Conservation (phyloP, 441 rosid genomes). For the Geranium incanum region DNA sequence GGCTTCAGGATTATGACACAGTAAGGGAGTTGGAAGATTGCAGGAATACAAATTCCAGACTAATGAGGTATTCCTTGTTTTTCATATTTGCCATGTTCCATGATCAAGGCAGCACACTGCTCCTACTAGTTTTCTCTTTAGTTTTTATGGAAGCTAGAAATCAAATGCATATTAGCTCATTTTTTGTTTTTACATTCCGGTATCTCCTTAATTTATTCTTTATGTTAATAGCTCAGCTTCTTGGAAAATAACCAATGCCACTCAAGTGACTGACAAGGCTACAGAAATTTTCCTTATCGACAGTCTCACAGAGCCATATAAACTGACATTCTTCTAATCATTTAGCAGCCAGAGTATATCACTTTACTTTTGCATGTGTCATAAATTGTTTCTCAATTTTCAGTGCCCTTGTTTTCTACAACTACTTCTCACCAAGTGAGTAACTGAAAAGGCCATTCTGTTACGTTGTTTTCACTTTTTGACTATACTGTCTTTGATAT, state of each 20-base stretch:
- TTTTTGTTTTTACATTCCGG: not conserved
- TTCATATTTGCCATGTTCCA: constrained; percentile 1
- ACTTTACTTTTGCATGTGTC: not conserved
- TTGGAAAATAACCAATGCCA: not conserved
- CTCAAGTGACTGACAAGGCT: constrained; percentile 6
- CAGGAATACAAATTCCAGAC: constrained; percentile 54
- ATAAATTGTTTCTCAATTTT: not conserved
- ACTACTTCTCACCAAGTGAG: constrained; percentile 3
- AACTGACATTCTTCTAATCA: constrained; percentile 1
- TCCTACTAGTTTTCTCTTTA: constrained; percentile 11
- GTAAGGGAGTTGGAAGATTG: constrained; percentile 60
- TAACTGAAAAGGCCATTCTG: constrained; percentile 4
- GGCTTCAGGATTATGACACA: constrained; percentile 43
- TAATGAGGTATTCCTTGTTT: constrained; percentile 48
- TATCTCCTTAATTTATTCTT: not conserved
- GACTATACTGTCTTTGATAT: not conserved
- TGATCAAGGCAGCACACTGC: constrained; percentile 10
- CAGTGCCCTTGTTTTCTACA: not conserved
- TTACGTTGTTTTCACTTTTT: not conserved
- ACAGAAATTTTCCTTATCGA: constrained; percentile 1
- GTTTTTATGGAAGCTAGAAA: constrained; percentile 2
- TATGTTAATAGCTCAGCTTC: not conserved
- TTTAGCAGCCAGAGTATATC: not conserved
- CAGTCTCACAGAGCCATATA: not conserved
- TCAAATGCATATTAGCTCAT: not conserved